Evolutionary conservation across 495 filamentous ascomycete genomes (phyloP).

Genomic region (Penicillium riverlandense): DNA sequence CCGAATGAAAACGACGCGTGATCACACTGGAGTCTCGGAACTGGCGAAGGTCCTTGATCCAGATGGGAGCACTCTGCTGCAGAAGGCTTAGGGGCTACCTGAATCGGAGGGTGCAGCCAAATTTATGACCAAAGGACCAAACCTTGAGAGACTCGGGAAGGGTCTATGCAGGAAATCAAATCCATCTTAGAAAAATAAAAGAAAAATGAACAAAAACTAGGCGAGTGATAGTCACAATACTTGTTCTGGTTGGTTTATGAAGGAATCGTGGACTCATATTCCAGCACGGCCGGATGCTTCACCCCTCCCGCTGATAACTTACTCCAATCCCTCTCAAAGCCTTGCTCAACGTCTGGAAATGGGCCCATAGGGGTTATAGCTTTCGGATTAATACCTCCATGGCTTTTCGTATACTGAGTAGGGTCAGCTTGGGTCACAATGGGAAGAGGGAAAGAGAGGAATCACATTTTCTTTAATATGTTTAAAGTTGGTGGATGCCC

Average conservation of each 20-base stretch:
- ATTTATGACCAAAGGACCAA: no score
- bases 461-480: slow-evolving; percentile 53
- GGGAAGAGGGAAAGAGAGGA: neutral
- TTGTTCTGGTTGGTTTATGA: no score
- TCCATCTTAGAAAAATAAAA: no score
- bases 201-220: no score
- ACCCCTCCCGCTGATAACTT: neutral
- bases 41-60: slow-evolving; percentile 50
- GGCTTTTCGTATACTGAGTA: slow-evolving; percentile 46
- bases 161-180: no score
- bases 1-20: slow-evolving; percentile 72
- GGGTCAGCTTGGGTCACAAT: neutral
- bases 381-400: slow-evolving; percentile 52
- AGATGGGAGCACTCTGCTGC: neutral
- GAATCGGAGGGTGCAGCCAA: no score
- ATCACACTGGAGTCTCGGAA: slow-evolving; percentile 65
- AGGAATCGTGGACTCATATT: neutral
- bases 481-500: slow-evolving; percentile 48
- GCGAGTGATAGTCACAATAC: no score
- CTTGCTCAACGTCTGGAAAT: slow-evolving; percentile 50
- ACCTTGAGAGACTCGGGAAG: no score
- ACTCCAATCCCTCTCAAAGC: slow-evolving; percentile 7
- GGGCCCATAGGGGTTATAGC: slow-evolving; percentile 61
- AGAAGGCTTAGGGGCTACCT: no score
- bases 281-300: neutral